phyloP scores from a whole-genome alignment of 169 alveolate genomes.

The Eimeria falciformis region DNA sequence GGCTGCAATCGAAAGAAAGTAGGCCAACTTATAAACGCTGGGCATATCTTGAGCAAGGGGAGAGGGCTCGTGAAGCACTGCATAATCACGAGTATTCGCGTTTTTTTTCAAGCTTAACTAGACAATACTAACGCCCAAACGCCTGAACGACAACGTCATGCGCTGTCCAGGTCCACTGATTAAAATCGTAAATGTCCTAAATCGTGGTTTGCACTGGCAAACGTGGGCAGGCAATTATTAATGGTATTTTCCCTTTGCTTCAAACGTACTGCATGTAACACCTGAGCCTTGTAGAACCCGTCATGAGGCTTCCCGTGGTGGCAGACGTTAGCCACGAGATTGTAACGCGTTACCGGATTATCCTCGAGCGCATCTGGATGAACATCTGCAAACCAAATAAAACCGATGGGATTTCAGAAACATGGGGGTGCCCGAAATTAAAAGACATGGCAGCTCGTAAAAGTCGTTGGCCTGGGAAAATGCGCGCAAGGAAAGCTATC shows the following conservation, averaged over 20 bases:
- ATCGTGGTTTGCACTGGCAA: too few relatives aligned
- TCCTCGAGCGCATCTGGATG: conserved; percentile 85
- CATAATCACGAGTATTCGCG: too few relatives aligned
- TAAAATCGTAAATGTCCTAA: too few relatives aligned
- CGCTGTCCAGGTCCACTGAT: too few relatives aligned
- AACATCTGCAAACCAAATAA: conserved; percentile 64
- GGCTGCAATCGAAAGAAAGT: conserved; percentile 84
- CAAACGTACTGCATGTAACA: conserved; percentile 80
- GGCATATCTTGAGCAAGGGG: too few relatives aligned
- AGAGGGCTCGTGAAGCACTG: too few relatives aligned
- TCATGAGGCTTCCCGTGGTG: conserved; percentile 97
- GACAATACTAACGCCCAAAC: too few relatives aligned
- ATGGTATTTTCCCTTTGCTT: too few relatives aligned
- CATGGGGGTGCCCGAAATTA: conserved; percentile 25
- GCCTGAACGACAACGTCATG: too few relatives aligned
- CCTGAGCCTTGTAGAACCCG: conserved; percentile 95
- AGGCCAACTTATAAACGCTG: too few relatives aligned
- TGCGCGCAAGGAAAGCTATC: neutral
- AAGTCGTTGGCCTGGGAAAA: neutral
- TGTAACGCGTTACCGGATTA: conserved; percentile 91
- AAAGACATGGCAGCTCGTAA: conserved; percentile 29
- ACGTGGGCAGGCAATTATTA: too few relatives aligned
- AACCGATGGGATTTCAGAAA: neutral
- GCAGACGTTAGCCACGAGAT: conserved; percentile 94
- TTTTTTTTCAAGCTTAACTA: too few relatives aligned